Base-by-base conservation (phyloP, 2,329 filamentous ascomycete species). In the Metarhizium album region DNA sequence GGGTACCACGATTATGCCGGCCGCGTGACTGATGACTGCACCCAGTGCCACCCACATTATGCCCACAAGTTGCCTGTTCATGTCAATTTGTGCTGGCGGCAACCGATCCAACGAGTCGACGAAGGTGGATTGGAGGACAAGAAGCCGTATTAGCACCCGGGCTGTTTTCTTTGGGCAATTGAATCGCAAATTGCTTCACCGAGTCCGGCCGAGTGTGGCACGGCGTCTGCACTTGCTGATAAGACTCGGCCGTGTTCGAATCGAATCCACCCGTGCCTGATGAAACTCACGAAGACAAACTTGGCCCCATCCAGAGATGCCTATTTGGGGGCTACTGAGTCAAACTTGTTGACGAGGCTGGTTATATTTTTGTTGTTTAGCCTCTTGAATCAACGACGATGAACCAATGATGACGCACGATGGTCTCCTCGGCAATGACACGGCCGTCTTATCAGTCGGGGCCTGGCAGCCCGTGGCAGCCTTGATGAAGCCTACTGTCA, bases 1-100 rank as follows among this genome's bases (percentile, higher is more conserved):
- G 22, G 40, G 11, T 23, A 13, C 22, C 9, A 23, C 11, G 22
- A 43, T 13, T 2, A 23, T 13, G 22, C 22, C 40, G 40, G n/a
- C 40, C 40, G 20, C 40, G 40, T 49, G 47, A 49, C 42, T n/a
- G 42, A 45, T 38, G 29, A 49, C 42, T 48, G 47, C 24, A n/a
- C 35, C 38, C 18, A 27, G 16, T 11, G 18, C 18, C 3, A 5
- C 38, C 40, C 24, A 22, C 38, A 42, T 14, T 14, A 35, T 29
- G 24, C 40, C 35, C 31, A 27, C 23, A 8, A 4, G 27, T 8
- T 9, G 27, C 27, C 27, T 29, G 27, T 29, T 29, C 7, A 9
- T 40, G 4, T n/a, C n/a, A 24, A 20, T 24, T n/a, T 18, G 31
- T 29, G 18, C 31, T 33, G 18, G 18, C 29, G 27, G n/a, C 35